These are phyloP conservation scores for Boletus reticulatus DNA, from an alignment of 768 basidiomycete species.

Conservation along the genomic window DNA sequence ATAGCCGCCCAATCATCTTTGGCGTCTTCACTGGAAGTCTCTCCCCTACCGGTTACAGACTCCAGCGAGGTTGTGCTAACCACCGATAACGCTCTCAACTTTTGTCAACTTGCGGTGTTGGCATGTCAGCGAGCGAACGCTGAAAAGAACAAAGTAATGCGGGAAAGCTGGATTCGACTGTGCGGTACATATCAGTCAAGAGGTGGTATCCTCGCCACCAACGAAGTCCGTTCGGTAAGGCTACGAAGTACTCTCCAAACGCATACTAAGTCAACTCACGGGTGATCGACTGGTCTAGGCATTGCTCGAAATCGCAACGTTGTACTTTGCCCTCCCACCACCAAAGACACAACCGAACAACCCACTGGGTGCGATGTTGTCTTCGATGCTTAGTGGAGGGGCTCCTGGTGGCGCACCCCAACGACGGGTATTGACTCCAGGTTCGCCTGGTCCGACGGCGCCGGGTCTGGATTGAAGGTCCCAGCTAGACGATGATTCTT, in stretches of 20 bases:
- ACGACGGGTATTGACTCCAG: conserved; percentile 29
- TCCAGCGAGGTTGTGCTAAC: conserved; percentile 72
- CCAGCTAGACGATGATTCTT: neutral
- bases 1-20: conserved; percentile 45
- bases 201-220: conserved; percentile 57
- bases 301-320: conserved; percentile 61
- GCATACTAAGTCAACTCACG: neutral
- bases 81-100: conserved; percentile 76
- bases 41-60: conserved; percentile 44
- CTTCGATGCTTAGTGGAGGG: conserved; percentile 81
- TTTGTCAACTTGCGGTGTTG: conserved; percentile 83
- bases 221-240: conserved; percentile 63
- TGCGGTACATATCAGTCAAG: conserved; percentile 81
- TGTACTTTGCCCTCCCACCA: conserved; percentile 88
- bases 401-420: conserved; percentile 31
- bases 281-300: conserved; percentile 39
- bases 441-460: conserved; percentile 21
- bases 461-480: conserved; percentile 29
- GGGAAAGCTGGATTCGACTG: conserved; percentile 82
- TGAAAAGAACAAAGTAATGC: conserved; percentile 69
- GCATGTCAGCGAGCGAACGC: conserved; percentile 88
- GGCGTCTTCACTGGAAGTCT: conserved; percentile 38
- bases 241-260: conserved; percentile 9
- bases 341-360: conserved; percentile 70
- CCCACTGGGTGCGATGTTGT: conserved; percentile 86